A percentile compares a stretch with the other conserved stretches of the same genome.
These are phyloP conservation scores for Clonostachys solani DNA, from an alignment of 2,329 filamentous ascomycete species.

Conservation along the genomic window DNA sequence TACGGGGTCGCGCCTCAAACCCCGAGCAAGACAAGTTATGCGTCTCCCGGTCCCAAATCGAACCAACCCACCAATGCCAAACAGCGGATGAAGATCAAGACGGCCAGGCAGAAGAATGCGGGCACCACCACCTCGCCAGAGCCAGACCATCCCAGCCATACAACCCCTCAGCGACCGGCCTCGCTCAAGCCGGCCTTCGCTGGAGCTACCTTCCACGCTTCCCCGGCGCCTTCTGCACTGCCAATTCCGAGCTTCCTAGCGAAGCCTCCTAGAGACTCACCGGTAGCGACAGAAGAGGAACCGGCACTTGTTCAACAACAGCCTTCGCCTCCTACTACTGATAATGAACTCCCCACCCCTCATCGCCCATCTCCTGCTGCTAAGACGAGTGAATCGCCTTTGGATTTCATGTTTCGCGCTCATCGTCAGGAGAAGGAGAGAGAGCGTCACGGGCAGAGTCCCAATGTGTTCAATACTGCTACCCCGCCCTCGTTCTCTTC, in stretches of 20 bases:
- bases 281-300: slow-evolving; percentile 11
- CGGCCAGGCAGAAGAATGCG: slow-evolving; percentile 8
- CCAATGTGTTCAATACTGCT: slow-evolving; percentile 3
- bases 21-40: slow-evolving; percentile 32
- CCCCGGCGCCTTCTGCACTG: slow-evolving; percentile 83
- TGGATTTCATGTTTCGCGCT: slow-evolving; percentile 88
- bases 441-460: slow-evolving; percentile 24
- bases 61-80: slow-evolving; percentile 9
- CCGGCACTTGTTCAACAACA: slow-evolving; percentile 17
- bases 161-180: slow-evolving; percentile 32
- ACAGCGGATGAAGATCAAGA: slow-evolving; percentile 10
- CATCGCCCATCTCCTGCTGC: slow-evolving; percentile 23
- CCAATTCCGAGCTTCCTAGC: slow-evolving; percentile 86
- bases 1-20: slow-evolving; percentile 34
- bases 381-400: slow-evolving; percentile 51
- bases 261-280: slow-evolving; percentile 68
- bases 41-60: slow-evolving; percentile 10
- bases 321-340: slow-evolving; percentile 47
- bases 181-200: slow-evolving; percentile 66
- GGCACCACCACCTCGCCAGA: not conserved
- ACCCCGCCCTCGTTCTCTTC: not conserved
- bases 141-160: slow-evolving; percentile 18
- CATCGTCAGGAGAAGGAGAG: slow-evolving; percentile 74
- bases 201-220: slow-evolving; percentile 91
- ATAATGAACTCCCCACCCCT: slow-evolving; percentile 44